Evolutionary conservation across 1,284 basidiomycete genomes (phyloP).

Genomic region (Peniophora sp.): DNA sequence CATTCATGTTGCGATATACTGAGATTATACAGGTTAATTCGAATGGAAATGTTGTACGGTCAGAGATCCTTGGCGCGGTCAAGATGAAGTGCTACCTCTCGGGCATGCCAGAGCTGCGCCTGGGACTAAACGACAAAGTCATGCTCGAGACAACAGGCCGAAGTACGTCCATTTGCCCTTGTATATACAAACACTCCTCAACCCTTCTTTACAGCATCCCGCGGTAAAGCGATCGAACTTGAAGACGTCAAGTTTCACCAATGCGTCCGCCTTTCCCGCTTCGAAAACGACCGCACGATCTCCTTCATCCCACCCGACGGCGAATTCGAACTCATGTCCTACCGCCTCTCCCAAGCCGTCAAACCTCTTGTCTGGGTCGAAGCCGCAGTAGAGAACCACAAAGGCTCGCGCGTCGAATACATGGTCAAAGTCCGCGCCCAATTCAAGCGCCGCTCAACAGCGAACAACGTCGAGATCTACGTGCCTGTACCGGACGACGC

Average conservation of each 20-base stretch:
- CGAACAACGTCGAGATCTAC: constrained; percentile 98
- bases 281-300: constrained; percentile 98
- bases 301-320: constrained; percentile 99
- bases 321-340: constrained; percentile 98
- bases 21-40: constrained; percentile 77
- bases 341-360: constrained; percentile 91
- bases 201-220: constrained; percentile 53
- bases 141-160: constrained; percentile 98
- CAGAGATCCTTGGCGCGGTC: constrained; percentile 94
- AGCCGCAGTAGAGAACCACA: constrained; percentile 92
- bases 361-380: constrained; percentile 99
- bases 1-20: neutral
- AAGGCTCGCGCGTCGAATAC: constrained; percentile 91
- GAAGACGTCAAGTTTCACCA: constrained; percentile 99
- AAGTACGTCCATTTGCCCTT: constrained; percentile 45
- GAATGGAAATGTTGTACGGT: constrained; percentile 94
- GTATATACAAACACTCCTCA: neutral
- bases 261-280: constrained; percentile 97
- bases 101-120: constrained; percentile 95
- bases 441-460: constrained; percentile 93
- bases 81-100: constrained; percentile 99
- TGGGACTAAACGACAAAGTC: constrained; percentile 98
- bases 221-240: constrained; percentile 99
- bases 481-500: constrained; percentile 98
- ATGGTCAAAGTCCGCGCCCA: constrained; percentile 98